These are phyloP conservation scores for Dictyostelium purpureum DNA, from an alignment of 78 protist genomes.

Conservation along the genomic window DNA sequence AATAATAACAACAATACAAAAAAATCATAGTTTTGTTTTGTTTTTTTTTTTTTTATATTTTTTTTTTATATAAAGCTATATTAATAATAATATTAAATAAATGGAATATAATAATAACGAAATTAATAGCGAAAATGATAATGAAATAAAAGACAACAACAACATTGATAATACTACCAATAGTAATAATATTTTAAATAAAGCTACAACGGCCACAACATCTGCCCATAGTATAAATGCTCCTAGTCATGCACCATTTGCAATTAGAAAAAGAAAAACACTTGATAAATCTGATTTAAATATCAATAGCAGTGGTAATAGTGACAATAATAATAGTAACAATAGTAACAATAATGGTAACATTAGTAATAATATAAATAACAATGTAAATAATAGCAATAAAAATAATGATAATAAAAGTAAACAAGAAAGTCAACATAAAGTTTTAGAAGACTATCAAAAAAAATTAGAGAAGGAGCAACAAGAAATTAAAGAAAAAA, in stretches of 20 bases:
- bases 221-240: no score
- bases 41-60: no score
- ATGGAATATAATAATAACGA: no score
- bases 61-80: no score
- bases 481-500: neutral
- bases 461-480: slow-evolving; percentile 22
- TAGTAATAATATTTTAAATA: no score
- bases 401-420: neutral
- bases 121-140: no score
- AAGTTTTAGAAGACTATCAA: slow-evolving; percentile 53
- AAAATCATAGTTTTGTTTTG: no score
- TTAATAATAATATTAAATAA: no score
- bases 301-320: neutral
- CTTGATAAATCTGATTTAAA: neutral
- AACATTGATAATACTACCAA: no score
- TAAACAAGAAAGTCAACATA: slow-evolving; percentile 16
- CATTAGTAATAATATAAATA: neutral
- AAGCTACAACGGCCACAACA: no score
- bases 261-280: neutral
- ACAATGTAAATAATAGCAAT: neutral
- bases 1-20: neutral
- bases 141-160: no score
- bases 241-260: neutral
- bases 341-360: neutral
- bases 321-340: slow-evolving; percentile 2